phyloP scores from a whole-genome alignment of 2,329 filamentous ascomycete genomes.

The Aureobasidium uvarum region DNA sequence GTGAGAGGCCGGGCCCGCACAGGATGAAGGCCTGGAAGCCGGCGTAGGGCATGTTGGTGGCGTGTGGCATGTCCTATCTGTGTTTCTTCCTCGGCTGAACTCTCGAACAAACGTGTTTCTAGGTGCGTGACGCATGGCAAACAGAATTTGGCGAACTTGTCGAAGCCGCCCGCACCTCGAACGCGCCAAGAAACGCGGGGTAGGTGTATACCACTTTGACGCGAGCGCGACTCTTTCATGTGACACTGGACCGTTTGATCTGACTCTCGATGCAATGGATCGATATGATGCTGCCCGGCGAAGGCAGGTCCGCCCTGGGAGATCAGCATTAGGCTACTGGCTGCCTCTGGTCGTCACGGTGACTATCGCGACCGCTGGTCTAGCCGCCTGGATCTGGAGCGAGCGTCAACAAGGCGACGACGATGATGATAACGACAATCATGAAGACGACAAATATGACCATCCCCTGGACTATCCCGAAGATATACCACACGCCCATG shows the following conservation, averaged over 20 bases:
- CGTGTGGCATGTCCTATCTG: constrained; percentile 65
- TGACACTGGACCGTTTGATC: background rate
- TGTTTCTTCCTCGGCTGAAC: background rate
- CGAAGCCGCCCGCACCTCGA: background rate
- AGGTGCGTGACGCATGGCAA: constrained; percentile 14
- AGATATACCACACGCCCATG: background rate
- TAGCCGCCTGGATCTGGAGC: constrained; percentile 92
- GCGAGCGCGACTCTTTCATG: constrained; percentile 3
- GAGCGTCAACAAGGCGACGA: constrained; percentile 76
- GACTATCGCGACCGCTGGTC: constrained; percentile 78
- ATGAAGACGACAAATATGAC: constrained; percentile 41
- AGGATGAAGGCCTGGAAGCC: constrained; percentile 81
- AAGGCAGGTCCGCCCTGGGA: constrained; percentile 51
- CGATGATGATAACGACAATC: constrained; percentile 60
- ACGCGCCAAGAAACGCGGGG: constrained; percentile 16
- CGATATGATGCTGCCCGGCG: constrained; percentile 46
- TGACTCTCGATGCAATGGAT: background rate
- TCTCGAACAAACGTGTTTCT: background rate
- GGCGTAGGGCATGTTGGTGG: constrained; percentile 64
- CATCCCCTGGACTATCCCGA: constrained; percentile 26
- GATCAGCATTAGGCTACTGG: constrained; percentile 74
- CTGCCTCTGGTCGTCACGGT: constrained; percentile 83
- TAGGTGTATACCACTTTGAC: background rate
- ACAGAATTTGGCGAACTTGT: constrained; percentile 12
- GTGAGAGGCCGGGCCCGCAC: constrained; percentile 77